phyloP scores from a whole-genome alignment of 176 grass and related monocot species.

The Triticum aestivum region DNA sequence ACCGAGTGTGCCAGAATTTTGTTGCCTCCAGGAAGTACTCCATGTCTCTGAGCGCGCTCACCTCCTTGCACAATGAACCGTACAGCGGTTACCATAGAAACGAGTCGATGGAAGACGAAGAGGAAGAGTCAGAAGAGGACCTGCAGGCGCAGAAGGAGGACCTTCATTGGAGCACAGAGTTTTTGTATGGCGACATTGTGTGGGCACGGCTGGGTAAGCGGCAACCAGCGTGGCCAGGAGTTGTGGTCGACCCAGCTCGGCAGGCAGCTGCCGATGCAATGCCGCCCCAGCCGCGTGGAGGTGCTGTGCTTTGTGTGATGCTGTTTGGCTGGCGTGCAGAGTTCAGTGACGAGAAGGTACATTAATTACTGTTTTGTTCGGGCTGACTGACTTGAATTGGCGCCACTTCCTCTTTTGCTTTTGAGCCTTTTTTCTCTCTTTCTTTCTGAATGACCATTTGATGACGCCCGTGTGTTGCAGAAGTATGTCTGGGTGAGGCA shows the following conservation, averaged over 20 bases:
- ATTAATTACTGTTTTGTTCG: not conserved
- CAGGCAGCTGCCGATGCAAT: conserved; percentile 49
- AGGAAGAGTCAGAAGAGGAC: conserved; percentile 20
- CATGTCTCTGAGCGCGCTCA: conserved; percentile 49
- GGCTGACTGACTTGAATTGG: not conserved
- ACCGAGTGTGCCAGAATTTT: conserved; percentile 51
- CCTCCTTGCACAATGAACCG: conserved; percentile 30
- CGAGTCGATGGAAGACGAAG: conserved; percentile 25
- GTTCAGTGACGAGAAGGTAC: conserved; percentile 68
- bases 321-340: conserved; percentile 72
- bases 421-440: conserved; percentile 8
- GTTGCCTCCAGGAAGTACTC: conserved; percentile 53
- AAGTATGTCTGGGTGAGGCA: conserved; percentile 82
- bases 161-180: conserved; percentile 27
- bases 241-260: conserved; percentile 73
- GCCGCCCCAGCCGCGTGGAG: conserved; percentile 38
- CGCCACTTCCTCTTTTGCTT: not conserved
- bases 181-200: conserved; percentile 77
- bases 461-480: conserved; percentile 41
- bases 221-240: conserved; percentile 74
- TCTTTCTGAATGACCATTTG: conserved; percentile 32
- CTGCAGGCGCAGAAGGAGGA: conserved; percentile 26
- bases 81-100: conserved; percentile 20
- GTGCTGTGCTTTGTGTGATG: conserved; percentile 69
- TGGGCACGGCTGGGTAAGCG: conserved; percentile 85